A percentile compares a stretch with the other conserved stretches of the same genome.
These are phyloP conservation scores for Trichosphaerium sp. DNA, from an alignment of 78 protist species.

Conservation along the genomic window DNA sequence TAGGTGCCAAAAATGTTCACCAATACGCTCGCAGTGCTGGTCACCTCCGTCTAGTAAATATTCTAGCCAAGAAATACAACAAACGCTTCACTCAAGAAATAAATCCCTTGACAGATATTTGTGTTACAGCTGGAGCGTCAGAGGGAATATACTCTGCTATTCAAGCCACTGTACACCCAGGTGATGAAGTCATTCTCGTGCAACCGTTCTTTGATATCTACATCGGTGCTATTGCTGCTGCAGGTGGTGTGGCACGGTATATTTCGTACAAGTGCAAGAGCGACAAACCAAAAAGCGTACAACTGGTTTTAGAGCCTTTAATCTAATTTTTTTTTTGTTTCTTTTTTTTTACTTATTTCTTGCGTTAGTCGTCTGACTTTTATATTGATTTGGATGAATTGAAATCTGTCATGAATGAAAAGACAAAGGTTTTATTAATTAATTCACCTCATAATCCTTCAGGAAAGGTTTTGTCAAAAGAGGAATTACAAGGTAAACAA, in stretches of 20 bases:
- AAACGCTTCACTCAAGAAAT: constrained; percentile 16
- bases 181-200: constrained; percentile 75
- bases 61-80: constrained; percentile 31
- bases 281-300: neutral
- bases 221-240: constrained; percentile 27
- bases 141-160: constrained; percentile 35
- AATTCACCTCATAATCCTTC: constrained; percentile 71
- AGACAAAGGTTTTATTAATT: constrained; percentile 40
- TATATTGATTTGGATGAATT: constrained; percentile 32
- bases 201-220: constrained; percentile 78
- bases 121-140: constrained; percentile 47
- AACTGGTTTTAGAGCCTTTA: neutral
- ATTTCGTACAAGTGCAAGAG: constrained; percentile 1
- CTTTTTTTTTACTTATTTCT: no score
- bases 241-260: constrained; percentile 33
- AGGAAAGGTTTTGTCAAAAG: constrained; percentile 51
- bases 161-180: constrained; percentile 40
- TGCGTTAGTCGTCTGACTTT: constrained; percentile 32
- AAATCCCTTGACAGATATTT: constrained; percentile 38
- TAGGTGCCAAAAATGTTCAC: constrained; percentile 22
- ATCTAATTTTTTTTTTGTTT: neutral
- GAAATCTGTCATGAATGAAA: constrained; percentile 13
- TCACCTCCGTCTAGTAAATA: constrained; percentile 36
- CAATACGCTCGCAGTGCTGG: constrained; percentile 56
- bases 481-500: constrained; percentile 1